These are phyloP conservation scores for Solanum chilense DNA, from an alignment of 257 asterid species.

Conservation along the genomic window DNA sequence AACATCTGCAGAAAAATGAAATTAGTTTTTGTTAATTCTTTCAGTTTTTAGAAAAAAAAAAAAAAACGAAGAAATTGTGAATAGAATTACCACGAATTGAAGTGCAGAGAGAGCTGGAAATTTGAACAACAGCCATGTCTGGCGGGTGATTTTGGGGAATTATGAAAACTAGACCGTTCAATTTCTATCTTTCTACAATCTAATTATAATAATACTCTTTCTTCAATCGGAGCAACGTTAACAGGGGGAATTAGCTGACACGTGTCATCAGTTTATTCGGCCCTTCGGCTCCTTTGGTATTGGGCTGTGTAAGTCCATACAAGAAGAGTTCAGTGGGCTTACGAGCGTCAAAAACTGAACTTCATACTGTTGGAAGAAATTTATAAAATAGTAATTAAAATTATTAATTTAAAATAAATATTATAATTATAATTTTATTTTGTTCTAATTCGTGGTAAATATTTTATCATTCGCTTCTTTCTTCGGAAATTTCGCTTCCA, in stretches of 20 bases:
- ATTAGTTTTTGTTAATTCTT: background rate
- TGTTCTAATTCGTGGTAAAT: too few species aligned
- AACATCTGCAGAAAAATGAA: slow-evolving; percentile 11
- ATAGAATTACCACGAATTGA: slow-evolving; percentile 17
- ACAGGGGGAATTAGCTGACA: background rate
- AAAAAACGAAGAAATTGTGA: background rate
- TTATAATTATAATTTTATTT: too few species aligned
- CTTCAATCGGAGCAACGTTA: background rate
- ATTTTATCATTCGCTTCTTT: too few species aligned
- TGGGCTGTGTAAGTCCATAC: background rate
- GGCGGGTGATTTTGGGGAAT: background rate
- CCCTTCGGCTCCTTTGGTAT: background rate
- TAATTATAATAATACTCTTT: background rate
- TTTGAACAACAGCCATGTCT: slow-evolving; percentile 23
- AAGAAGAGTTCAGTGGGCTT: background rate
- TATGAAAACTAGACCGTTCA: background rate
- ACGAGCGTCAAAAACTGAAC: background rate
- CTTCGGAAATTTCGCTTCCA: fast-evolving
- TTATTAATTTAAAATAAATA: too few species aligned
- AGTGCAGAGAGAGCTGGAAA: slow-evolving; percentile 21
- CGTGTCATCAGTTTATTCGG: background rate
- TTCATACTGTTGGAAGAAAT: too few species aligned
- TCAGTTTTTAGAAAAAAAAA: background rate
- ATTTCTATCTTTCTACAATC: background rate
- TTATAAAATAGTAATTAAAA: too few species aligned